These are phyloP conservation scores for Colletotrichum nymphaeae DNA, from an alignment of 2,329 filamentous ascomycete genomes.

Conservation along the genomic window DNA sequence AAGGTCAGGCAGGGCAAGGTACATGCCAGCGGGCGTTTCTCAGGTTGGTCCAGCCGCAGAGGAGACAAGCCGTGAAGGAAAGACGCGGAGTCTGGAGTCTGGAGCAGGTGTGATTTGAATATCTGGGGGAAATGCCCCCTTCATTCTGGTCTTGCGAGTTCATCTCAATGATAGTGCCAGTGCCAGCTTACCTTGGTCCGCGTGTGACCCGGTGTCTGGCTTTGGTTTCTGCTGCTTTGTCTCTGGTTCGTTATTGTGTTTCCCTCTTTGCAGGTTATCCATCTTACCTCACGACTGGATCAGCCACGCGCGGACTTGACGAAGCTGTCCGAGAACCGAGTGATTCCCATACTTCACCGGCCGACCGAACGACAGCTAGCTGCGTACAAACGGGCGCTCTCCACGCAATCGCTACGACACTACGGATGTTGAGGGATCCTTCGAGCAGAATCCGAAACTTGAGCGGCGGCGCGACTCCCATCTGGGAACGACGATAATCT, in stretches of 20 bases:
- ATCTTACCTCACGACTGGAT: not conserved
- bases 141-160: not conserved
- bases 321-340: conserved; percentile 4
- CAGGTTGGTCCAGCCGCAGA: not conserved
- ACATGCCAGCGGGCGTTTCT: conserved; percentile 3
- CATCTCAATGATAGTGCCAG: not conserved
- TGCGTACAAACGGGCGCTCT: conserved; percentile 4
- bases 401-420: conserved; percentile 1
- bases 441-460: not conserved
- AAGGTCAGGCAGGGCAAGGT: not conserved
- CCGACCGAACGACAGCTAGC: conserved; percentile 6
- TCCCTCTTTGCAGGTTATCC: not conserved
- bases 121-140: conserved; percentile 18
- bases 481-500: not conserved
- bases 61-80: not conserved
- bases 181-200: not conserved
- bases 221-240: not conserved
- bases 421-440: conserved; percentile 9
- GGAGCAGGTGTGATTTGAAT: not conserved
- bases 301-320: not conserved
- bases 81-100: not conserved
- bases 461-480: not conserved
- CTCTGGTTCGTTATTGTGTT: not conserved
- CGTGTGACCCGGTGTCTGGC: not conserved
- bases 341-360: not conserved